Percentiles rank a stretch among this genome's conserved stretches.
phyloP scores from a whole-genome alignment of 805 yeast species.

The Blastobotrys muscicola region DNA sequence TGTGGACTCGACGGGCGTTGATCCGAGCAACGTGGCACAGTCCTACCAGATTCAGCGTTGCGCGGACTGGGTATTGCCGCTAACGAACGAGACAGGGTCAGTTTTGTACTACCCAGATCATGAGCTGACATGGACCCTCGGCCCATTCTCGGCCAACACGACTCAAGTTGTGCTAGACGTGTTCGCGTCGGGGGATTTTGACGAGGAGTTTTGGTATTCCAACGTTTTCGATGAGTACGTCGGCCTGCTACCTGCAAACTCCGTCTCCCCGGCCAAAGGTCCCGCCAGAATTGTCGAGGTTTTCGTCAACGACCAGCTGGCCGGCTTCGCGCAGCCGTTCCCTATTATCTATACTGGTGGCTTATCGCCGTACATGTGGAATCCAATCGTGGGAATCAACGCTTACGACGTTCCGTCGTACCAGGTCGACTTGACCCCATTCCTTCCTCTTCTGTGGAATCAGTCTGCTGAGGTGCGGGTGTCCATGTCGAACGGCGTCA shows the following conservation, averaged over 20 bases:
- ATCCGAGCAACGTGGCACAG: background rate
- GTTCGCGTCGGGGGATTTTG: conserved; percentile 67
- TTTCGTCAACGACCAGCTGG: conserved; percentile 46
- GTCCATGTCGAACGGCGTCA: conserved; percentile 7
- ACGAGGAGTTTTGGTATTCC: conserved; percentile 80
- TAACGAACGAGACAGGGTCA: no score
- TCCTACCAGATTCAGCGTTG: no score
- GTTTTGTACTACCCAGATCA: no score
- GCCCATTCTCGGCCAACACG: conserved; percentile 40
- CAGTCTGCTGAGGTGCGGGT: conserved; percentile 22
- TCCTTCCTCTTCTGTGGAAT: conserved; percentile 58
- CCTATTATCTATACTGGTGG: conserved; percentile 81
- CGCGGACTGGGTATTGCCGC: no score
- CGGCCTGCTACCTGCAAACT: conserved; percentile 21
- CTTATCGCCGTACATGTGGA: conserved; percentile 70
- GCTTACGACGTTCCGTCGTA: conserved; percentile 69
- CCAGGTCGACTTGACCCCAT: conserved; percentile 60
- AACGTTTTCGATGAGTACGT: conserved; percentile 30
- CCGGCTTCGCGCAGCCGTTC: conserved; percentile 56
- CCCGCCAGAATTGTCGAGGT: conserved; percentile 63
- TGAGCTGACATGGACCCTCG: background rate
- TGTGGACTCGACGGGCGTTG: background rate
- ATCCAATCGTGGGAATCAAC: conserved; percentile 62
- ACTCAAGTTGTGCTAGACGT: conserved; percentile 49
- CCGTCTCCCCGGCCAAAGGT: conserved; percentile 29